Percentiles rank a stretch among this genome's conserved stretches.
These are phyloP conservation scores for Neurospora sp. DNA, from an alignment of 2,329 filamentous ascomycete genomes.

Conservation along the genomic window DNA sequence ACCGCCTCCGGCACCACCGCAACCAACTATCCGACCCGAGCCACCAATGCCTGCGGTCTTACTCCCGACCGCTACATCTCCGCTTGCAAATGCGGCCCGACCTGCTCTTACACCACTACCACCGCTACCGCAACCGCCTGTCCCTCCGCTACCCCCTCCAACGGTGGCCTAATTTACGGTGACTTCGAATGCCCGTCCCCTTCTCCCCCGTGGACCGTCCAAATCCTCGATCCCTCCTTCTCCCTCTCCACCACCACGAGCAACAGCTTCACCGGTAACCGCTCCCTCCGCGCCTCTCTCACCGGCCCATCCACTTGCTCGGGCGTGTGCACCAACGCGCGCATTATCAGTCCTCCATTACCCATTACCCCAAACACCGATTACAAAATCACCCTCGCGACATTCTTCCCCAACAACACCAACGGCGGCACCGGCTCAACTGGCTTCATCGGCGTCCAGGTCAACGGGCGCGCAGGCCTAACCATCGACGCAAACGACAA, in stretches of 20 bases:
- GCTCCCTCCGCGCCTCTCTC: not conserved
- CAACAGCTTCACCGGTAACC: not conserved
- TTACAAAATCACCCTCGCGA: slow-evolving; percentile 4
- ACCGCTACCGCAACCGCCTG: not conserved
- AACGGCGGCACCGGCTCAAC: not conserved
- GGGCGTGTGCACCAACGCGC: not conserved
- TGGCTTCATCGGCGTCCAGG: not conserved
- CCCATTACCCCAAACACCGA: not conserved
- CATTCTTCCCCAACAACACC: slow-evolving; percentile 1
- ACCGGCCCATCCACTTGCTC: not conserved
- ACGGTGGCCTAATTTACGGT: slow-evolving; percentile 6
- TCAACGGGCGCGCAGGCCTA: not conserved
- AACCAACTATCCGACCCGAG: slow-evolving; percentile 13
- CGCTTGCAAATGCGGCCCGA: slow-evolving; percentile 14
- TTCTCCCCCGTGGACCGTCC: slow-evolving; percentile 1
- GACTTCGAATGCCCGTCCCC: slow-evolving; percentile 5
- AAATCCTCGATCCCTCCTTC: slow-evolving; percentile 6
- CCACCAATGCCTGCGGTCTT: slow-evolving; percentile 14
- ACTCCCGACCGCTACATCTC: slow-evolving; percentile 12
- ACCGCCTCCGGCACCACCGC: slow-evolving; percentile 14
- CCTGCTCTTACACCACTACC: slow-evolving; percentile 6
- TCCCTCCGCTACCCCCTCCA: slow-evolving; percentile 3
- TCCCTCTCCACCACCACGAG: not conserved
- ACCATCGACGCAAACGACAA: slow-evolving; percentile 1
- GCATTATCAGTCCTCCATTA: not conserved